Percentiles rank a stretch among this genome's conserved stretches.
phyloP scores from a whole-genome alignment of 2,329 filamentous ascomycete genomes.

The Venturia asperata region DNA sequence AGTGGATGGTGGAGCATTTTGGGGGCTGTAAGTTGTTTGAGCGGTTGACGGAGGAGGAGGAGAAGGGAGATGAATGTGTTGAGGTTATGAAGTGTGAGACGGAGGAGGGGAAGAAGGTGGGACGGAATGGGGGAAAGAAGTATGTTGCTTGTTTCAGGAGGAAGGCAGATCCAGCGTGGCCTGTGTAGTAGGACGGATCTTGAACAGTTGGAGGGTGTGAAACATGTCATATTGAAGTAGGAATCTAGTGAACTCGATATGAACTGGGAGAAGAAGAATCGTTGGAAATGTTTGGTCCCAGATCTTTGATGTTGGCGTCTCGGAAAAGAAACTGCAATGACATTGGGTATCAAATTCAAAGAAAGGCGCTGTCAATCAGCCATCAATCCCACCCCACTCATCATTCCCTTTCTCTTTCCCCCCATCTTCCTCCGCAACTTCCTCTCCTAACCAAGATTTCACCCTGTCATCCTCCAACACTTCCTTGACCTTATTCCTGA shows the following conservation, averaged over 20 bases:
- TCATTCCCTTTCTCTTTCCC: constrained; percentile 32
- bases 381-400: constrained; percentile 59
- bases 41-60: constrained; percentile 59
- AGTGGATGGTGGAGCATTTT: constrained; percentile 89
- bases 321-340: neutral
- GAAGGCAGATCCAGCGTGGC: constrained; percentile 73
- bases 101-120: constrained; percentile 96
- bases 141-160: constrained; percentile 84
- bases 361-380: constrained; percentile 36
- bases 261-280: too few species aligned
- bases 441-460: constrained; percentile 49
- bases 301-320: neutral
- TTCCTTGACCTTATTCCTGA: constrained; percentile 63
- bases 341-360: constrained; percentile 7
- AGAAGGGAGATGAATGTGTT: constrained; percentile 64
- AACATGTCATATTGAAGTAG: neutral
- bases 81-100: constrained; percentile 73
- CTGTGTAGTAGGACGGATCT: constrained; percentile 22
- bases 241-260: too few species aligned
- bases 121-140: constrained; percentile 81
- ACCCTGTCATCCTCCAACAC: constrained; percentile 67
- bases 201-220: neutral
- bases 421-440: constrained; percentile 27
- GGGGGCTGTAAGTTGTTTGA: constrained; percentile 72
- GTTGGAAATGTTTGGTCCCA: too few species aligned